Percentiles rank a stretch among this genome's conserved stretches.
phyloP scores from a whole-genome alignment of 768 basidiomycete genomes.

The Terana coerulea region DNA sequence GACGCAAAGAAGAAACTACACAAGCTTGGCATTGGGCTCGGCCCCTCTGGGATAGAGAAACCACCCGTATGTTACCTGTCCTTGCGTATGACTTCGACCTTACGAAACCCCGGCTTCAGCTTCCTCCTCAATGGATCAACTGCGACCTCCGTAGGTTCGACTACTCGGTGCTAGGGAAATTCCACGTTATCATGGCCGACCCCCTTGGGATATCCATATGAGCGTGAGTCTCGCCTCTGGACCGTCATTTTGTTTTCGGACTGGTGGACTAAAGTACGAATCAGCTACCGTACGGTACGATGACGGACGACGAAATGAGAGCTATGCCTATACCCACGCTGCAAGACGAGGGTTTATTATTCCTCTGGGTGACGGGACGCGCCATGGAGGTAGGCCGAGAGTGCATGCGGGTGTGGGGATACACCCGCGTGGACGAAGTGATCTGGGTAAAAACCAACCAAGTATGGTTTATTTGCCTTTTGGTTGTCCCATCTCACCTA shows the following conservation, averaged over 20 bases:
- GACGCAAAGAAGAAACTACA: slow-evolving; percentile 43
- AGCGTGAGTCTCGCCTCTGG: slow-evolving; percentile 80
- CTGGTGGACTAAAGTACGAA: too few species aligned
- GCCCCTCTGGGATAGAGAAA: slow-evolving; percentile 52
- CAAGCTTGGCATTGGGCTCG: slow-evolving; percentile 63
- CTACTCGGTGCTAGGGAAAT: slow-evolving; percentile 92
- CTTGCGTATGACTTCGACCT: too few species aligned
- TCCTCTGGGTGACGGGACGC: slow-evolving; percentile 97
- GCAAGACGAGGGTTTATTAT: slow-evolving; percentile 92
- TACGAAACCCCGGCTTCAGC: slow-evolving; percentile 31
- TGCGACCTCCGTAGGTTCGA: slow-evolving; percentile 92
- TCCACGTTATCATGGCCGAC: slow-evolving; percentile 98
- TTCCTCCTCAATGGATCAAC: slow-evolving; percentile 96
- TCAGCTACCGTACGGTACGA: slow-evolving; percentile 94
- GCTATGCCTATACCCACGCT: slow-evolving; percentile 91
- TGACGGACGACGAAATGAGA: slow-evolving; percentile 99
- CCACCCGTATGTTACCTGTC: slow-evolving; percentile 38
- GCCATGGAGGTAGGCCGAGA: slow-evolving; percentile 99
- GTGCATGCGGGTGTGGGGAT: slow-evolving; percentile 92
- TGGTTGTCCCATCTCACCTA: too few species aligned
- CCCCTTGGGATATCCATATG: slow-evolving; percentile 99
- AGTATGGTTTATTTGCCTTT: slow-evolving; percentile 34
- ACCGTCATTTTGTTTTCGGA: too few species aligned
- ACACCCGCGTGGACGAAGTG: slow-evolving; percentile 94
- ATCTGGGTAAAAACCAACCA: slow-evolving; percentile 99